phyloP scores from a whole-genome alignment of 768 basidiomycete species.

The Hericium coralloides region DNA sequence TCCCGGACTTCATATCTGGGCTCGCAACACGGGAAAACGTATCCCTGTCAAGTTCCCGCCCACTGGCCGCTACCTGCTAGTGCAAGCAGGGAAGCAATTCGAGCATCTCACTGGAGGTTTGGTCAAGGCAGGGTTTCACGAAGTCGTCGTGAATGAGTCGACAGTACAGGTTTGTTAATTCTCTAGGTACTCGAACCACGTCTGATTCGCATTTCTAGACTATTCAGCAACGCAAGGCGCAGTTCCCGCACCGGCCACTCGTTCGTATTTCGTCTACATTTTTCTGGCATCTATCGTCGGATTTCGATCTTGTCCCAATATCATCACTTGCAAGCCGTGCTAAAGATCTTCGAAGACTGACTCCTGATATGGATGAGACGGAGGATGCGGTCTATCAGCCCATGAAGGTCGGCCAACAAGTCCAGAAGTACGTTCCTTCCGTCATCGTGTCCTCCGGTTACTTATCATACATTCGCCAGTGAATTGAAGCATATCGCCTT shows the following conservation, averaged over 20 bases:
- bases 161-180: constrained; percentile 53
- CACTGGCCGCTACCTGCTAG: constrained; percentile 72
- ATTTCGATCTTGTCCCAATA: constrained; percentile 67
- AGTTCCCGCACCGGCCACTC: constrained; percentile 67
- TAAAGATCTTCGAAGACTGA: constrained; percentile 31
- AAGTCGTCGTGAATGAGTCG: constrained; percentile 82
- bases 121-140: constrained; percentile 90
- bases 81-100: constrained; percentile 94
- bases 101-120: constrained; percentile 81
- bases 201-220: constrained; percentile 30
- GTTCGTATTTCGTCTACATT: constrained; percentile 96
- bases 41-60: constrained; percentile 82
- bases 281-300: constrained; percentile 91
- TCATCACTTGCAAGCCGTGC: constrained; percentile 43
- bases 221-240: constrained; percentile 48
- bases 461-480: constrained; percentile 27
- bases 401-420: constrained; percentile 87
- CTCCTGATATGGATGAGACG: constrained; percentile 30
- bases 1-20: constrained; percentile 91
- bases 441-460: neutral
- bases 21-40: constrained; percentile 84
- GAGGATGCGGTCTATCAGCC: constrained; percentile 44
- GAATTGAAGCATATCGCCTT: constrained; percentile 77
- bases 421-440: constrained; percentile 52
- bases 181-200: neutral